Conservation (phyloP, 2,329 filamentous ascomycete genomes). For the Ophiocordyceps robertsii region DNA sequence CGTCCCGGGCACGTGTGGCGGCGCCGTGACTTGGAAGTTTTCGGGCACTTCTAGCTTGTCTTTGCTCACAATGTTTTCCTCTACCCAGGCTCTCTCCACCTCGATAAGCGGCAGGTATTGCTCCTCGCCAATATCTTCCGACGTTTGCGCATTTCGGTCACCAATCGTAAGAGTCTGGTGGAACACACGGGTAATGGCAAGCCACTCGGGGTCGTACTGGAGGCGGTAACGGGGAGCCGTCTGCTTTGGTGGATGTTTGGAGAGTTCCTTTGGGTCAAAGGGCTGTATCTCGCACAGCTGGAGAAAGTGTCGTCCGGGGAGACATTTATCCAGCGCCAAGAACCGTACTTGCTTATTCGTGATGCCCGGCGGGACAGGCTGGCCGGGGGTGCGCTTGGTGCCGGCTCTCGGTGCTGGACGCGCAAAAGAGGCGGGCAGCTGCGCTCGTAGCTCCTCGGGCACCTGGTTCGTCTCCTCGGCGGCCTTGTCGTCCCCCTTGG, state of each 20-base stretch:
- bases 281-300: slow-evolving; percentile 57
- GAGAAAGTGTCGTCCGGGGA: slow-evolving; percentile 66
- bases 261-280: slow-evolving; percentile 19
- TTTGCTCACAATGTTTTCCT: slow-evolving; percentile 54
- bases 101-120: slow-evolving; percentile 57
- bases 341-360: slow-evolving; percentile 72
- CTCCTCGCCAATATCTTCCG: slow-evolving; percentile 52
- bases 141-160: slow-evolving; percentile 35
- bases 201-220: slow-evolving; percentile 86
- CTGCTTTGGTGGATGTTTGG: slow-evolving; percentile 7
- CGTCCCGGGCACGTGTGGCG: slow-evolving; percentile 46
- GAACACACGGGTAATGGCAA: slow-evolving; percentile 82
- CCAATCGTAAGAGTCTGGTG: slow-evolving; percentile 52
- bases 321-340: slow-evolving; percentile 82
- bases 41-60: slow-evolving; percentile 56
- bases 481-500: not conserved
- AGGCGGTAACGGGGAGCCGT: slow-evolving; percentile 39
- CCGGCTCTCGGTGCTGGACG: slow-evolving; percentile 20
- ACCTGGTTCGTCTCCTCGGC: slow-evolving; percentile 22
- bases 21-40: slow-evolving; percentile 68
- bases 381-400: slow-evolving; percentile 31
- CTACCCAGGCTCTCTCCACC: slow-evolving; percentile 63
- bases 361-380: slow-evolving; percentile 58
- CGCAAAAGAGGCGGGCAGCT: slow-evolving; percentile 65
- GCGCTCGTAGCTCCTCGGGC: slow-evolving; percentile 51